Conservation (phyloP, 257 asterid species). For the Salvia rosmarinus region DNA sequence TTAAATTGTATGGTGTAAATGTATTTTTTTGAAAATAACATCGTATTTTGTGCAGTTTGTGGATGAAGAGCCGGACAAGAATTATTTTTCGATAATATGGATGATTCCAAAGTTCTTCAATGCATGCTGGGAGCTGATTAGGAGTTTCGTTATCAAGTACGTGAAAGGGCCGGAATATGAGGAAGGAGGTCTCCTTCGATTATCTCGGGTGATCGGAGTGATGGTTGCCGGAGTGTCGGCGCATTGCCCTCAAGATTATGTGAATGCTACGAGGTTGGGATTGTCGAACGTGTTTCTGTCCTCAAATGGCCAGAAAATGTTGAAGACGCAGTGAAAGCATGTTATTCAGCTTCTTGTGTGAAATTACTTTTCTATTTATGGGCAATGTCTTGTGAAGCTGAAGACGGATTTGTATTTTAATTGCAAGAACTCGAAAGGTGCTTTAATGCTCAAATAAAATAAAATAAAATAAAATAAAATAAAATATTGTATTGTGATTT, state of each 20-base stretch:
- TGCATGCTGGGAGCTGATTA: conserved; percentile 50
- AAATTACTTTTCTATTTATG: neutral
- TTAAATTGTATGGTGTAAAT: too few species aligned
- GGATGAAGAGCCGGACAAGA: conserved; percentile 59
- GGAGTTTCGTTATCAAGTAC: conserved; percentile 45
- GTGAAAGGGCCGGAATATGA: conserved; percentile 39
- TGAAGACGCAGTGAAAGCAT: conserved; percentile 30
- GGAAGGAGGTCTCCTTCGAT: conserved; percentile 45
- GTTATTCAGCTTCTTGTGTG: too few species aligned
- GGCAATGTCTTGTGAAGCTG: neutral
- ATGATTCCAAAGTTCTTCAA: conserved; percentile 45
- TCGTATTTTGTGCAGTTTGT: conserved; percentile 44
- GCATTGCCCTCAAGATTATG: conserved; percentile 60
- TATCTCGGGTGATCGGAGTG: conserved; percentile 48
- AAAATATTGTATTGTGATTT: too few species aligned
- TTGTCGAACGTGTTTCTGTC: conserved; percentile 34
- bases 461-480: too few species aligned
- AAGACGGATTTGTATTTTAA: too few species aligned
- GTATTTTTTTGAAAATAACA: too few species aligned
- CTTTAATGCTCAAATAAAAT: too few species aligned
- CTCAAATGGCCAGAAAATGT: conserved; percentile 17
- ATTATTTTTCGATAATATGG: conserved; percentile 50
- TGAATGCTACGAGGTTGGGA: conserved; percentile 50
- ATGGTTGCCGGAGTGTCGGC: conserved; percentile 49
- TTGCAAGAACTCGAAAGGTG: too few species aligned